A percentile compares a stretch with the other conserved stretches of the same genome.
Conservation (phyloP, 345 rosid genomes). For the Noccaea caerulescens region DNA sequence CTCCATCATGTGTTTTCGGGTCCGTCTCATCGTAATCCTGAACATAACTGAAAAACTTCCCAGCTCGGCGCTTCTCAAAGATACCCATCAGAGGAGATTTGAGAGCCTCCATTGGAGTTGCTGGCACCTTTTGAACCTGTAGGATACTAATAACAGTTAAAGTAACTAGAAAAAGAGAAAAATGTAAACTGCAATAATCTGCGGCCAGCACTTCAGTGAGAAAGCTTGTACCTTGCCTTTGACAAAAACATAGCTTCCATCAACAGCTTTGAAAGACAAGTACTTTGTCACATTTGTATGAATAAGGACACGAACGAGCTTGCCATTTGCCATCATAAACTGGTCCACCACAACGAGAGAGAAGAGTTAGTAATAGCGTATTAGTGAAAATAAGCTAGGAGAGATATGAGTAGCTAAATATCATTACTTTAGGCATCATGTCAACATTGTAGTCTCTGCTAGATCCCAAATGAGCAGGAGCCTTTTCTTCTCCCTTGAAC, state of each 20-base stretch:
- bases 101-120: constrained; percentile 93
- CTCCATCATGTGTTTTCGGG: constrained; percentile 90
- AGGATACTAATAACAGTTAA: constrained; percentile 11
- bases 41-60: constrained; percentile 86
- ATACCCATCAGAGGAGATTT: constrained; percentile 98
- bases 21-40: constrained; percentile 82
- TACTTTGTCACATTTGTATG: constrained; percentile 95
- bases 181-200: background rate
- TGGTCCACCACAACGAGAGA: constrained; percentile 35
- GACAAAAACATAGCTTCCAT: constrained; percentile 89
- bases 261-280: constrained; percentile 91
- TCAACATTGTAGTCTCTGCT: constrained; percentile 98
- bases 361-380: background rate
- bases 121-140: constrained; percentile 97
- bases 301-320: constrained; percentile 97
- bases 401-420: background rate
- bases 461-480: constrained; percentile 90
- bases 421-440: constrained; percentile 89
- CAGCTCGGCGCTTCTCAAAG: constrained; percentile 96
- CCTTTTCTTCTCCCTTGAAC: constrained; percentile 85
- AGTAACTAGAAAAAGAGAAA: background rate
- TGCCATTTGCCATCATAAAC: constrained; percentile 99
- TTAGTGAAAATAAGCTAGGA: background rate
- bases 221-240: constrained; percentile 81
- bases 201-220: background rate